Evolutionary conservation across 2,329 filamentous ascomycete species (phyloP), one percentile per base, ranked within the genome.

Genomic region (Penicillium sp.): DNA sequence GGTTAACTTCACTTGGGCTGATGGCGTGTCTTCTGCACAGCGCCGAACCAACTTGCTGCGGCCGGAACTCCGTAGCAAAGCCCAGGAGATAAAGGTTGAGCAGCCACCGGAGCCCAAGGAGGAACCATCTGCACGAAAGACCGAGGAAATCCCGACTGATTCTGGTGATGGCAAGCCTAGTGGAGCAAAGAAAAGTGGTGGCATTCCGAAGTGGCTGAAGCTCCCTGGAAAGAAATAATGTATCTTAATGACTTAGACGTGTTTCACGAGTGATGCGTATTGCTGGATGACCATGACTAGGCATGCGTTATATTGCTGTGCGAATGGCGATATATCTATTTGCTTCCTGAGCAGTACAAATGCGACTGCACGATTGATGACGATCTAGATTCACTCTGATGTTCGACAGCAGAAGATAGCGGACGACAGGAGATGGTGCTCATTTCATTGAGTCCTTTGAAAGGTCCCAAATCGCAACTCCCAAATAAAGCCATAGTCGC

Each of bases 1-100:
- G 8, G 76, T 96, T 41, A 93, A 87, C 54, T 81, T 95, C 55
- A 74, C 85, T 1, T 95, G 90, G 89, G 83, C 85, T 18, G 81
- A 86, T 43, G 77, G 71, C 34, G 87, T 85, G 1, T 77, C 81
- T n/a, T 64, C 74, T 1, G 74, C 79, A 10, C 65, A 65, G 53
- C 79, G 79, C 44, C 64, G 60, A 28, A 74, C 73, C 23, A 75
- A 81, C 15, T 84, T 88, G 47, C 71, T 94, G 51, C 86, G 83
- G 56, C 69, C 75, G 39, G 81, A 83, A 24, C 78, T 86, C 47
- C 81, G 83, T 26, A 78, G 79, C 47, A 78, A 83, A 64, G 90
- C 89, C 1, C 81, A 81, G 66, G 81, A 85, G 53, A 76, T 94
- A 53, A 83, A 84, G 62, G 79, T 71, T 8, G 62, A 70, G 36